Evolutionary conservation across 768 basidiomycete genomes (phyloP).

Genomic region (Amanita brunnescens): DNA sequence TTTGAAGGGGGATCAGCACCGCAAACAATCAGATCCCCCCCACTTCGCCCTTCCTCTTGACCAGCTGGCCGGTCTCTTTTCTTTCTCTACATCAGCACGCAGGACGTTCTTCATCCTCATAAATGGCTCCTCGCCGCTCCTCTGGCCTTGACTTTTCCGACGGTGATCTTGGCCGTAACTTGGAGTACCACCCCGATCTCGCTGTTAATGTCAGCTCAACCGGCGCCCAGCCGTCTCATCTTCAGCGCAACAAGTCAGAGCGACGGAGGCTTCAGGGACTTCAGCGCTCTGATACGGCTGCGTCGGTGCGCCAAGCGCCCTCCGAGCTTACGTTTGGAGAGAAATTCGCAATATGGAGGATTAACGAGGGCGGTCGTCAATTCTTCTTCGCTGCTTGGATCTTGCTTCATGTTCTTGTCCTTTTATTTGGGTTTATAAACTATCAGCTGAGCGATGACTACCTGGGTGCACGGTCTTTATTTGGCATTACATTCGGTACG

Average conservation of each 20-base stretch:
- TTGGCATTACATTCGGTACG: conserved; percentile 74
- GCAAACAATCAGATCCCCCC: not conserved
- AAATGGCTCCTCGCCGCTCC: conserved; percentile 30
- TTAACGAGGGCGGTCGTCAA: conserved; percentile 79
- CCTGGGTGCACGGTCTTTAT: conserved; percentile 50
- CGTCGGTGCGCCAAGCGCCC: conserved; percentile 17
- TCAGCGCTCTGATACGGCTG: conserved; percentile 47
- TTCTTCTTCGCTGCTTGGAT: conserved; percentile 79
- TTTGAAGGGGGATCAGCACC: too few relatives aligned
- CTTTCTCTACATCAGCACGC: conserved; percentile 28
- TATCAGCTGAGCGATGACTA: conserved; percentile 79
- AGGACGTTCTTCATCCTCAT: conserved; percentile 23
- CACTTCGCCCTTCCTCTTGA: conserved; percentile 3
- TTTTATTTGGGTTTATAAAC: conserved; percentile 66
- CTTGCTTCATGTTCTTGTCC: conserved; percentile 71
- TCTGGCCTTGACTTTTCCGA: conserved; percentile 69
- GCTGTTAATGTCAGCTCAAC: conserved; percentile 21
- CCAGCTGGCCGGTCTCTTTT: conserved; percentile 16
- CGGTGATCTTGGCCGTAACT: conserved; percentile 25
- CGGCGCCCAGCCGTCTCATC: conserved; percentile 32
- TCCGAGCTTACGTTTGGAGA: conserved; percentile 32
- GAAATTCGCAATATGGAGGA: conserved; percentile 75
- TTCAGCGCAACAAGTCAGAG: conserved; percentile 85
- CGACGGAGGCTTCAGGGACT: conserved; percentile 77
- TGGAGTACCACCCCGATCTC: conserved; percentile 49